Evolutionary conservation across 2,329 filamentous ascomycete genomes (phyloP).

Genomic region (Graphilbum sp.): DNA sequence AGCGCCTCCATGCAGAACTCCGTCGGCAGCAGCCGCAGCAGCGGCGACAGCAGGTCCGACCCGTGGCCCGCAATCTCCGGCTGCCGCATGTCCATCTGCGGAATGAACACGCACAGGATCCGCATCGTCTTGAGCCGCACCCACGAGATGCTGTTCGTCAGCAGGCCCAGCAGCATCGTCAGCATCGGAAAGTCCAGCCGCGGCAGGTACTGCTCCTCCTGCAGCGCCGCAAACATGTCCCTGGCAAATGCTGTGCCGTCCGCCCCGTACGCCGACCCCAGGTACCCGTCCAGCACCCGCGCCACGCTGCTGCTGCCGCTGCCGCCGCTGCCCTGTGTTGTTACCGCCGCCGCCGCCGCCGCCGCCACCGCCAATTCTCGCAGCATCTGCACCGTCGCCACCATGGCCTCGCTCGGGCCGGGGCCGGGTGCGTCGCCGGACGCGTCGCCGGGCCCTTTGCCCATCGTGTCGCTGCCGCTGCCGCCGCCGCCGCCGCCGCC

Average conservation of each 20-base stretch:
- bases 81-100: constrained; percentile 84
- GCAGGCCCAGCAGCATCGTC: constrained; percentile 75
- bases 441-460: constrained; percentile 8
- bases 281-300: constrained; percentile 55
- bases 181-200: constrained; percentile 75
- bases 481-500: too few species aligned
- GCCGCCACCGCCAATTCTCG: constrained; percentile 53
- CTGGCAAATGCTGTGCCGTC: constrained; percentile 56
- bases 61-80: constrained; percentile 81
- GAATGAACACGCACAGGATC: constrained; percentile 68
- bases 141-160: constrained; percentile 80
- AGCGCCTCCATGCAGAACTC: constrained; percentile 88
- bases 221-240: constrained; percentile 57
- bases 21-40: constrained; percentile 77
- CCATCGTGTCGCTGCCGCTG: too few species aligned
- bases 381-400: constrained; percentile 52
- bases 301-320: too few species aligned
- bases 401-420: constrained; percentile 28
- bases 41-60: constrained; percentile 84
- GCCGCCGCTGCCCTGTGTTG: constrained; percentile 50
- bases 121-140: constrained; percentile 90
- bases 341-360: constrained; percentile 49
- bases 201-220: constrained; percentile 54
- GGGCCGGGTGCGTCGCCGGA: not conserved
- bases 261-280: constrained; percentile 46